These are phyloP conservation scores for Nakaseomyces delphensis DNA, from an alignment of 1,139 yeast species.

Conservation along the genomic window DNA sequence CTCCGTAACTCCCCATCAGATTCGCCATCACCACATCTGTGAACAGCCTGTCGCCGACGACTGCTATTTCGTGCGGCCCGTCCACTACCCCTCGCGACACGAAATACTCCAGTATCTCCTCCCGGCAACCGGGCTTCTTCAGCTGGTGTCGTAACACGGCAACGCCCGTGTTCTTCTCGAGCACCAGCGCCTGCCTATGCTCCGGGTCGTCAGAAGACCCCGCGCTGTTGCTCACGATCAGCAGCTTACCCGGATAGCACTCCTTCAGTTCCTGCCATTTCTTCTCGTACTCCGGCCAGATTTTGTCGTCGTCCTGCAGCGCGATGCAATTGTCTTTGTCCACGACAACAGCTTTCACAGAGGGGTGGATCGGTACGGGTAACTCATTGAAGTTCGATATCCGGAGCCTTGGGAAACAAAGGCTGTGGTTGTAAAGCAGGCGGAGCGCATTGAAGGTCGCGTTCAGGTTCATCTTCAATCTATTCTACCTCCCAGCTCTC, in stretches of 20 bases:
- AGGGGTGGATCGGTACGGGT: conserved; percentile 39
- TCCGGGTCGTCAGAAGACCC: conserved; percentile 72
- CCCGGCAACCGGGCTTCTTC: conserved; percentile 84
- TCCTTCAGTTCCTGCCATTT: conserved; percentile 51
- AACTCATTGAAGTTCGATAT: conserved; percentile 58
- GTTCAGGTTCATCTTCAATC: conserved; percentile 42
- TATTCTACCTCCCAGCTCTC: too few species aligned
- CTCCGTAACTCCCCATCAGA: conserved; percentile 78
- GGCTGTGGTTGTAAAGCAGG: conserved; percentile 51
- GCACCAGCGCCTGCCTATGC: conserved; percentile 50
- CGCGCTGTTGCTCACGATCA: conserved; percentile 88
- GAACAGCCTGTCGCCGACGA: conserved; percentile 82
- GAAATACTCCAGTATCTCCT: conserved; percentile 59
- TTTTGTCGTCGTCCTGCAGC: conserved; percentile 65
- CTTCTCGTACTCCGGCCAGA: conserved; percentile 64
- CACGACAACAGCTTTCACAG: conserved; percentile 70
- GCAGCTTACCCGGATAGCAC: conserved; percentile 56
- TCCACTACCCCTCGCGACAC: conserved; percentile 37
- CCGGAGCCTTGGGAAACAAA: conserved; percentile 60
- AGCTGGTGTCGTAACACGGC: conserved; percentile 66
- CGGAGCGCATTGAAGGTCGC: conserved; percentile 64
- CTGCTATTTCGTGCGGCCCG: conserved; percentile 59
- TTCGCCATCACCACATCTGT: conserved; percentile 94
- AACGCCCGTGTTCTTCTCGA: conserved; percentile 66
- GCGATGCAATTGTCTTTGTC: conserved; percentile 97